Evolutionary conservation across 495 filamentous ascomycete species (phyloP), one percentile per base, ranked within the genome.

Genomic region (Aspergillus wentii): DNA sequence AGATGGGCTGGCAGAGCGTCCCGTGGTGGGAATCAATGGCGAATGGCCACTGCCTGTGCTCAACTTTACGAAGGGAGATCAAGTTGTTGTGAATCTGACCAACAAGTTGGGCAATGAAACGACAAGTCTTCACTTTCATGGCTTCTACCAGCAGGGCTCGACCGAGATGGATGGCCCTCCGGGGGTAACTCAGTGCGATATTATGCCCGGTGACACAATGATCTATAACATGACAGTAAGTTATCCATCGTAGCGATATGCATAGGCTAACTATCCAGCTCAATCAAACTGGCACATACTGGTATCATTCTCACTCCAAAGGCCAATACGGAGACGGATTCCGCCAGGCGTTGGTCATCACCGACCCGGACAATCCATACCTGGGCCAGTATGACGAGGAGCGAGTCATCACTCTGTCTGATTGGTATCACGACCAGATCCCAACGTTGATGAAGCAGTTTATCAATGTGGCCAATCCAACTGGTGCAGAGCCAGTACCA

Each of bases 91-190:
- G 43, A 79, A 85, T 46, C 69, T 83, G 36, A 52, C 74, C 37
- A 89, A 89, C 51, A 59, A 70, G 22, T 70, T 89, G 1, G 80
- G 77, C 15, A 79, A 86, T 42, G 68, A 85, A 39, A 63, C 68
- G 13, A 84, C 82, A 2, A 77, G 76, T 37, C 48, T 88, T 1
- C 85, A 89, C 60, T 89, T 82, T 53, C 85, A 89, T 56, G 85
- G 85, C 16, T 57, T 87, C 28, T 83, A 76, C 56, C 76, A 81
- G 56, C 69, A 81, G 46, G 72, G 70, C 16, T 79, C 79, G 2
- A 69, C 58, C 6, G 52, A 71, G 8, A 86, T 86, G 84, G 85
- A 89, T 58, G 85, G 85, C 0, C 63, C 79, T 5, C 63, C 63
- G 0, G 72, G 71, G 8, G 75, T 76, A 8, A 78, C 72, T 7